A percentile compares a stretch with the other conserved stretches of the same genome.
Conservation (phyloP, 2,329 filamentous ascomycete genomes). For the Gyromitra esculenta region DNA sequence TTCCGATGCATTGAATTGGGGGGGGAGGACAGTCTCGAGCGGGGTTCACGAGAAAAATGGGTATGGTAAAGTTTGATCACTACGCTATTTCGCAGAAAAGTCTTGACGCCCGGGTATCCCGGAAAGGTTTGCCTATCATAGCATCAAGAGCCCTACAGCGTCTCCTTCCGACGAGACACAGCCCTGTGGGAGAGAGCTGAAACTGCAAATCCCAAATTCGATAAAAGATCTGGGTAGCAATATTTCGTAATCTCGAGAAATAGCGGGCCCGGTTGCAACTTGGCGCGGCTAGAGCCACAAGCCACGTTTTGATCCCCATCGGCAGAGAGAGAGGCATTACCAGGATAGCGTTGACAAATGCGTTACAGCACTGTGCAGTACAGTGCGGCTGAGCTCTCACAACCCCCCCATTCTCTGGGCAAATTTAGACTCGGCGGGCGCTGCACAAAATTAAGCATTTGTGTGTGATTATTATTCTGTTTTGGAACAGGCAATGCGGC, state of each 20-base stretch:
- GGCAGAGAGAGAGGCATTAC: not conserved
- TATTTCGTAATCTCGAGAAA: conserved; percentile 1
- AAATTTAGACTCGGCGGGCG: conserved; percentile 26
- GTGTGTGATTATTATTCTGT: conserved; percentile 7
- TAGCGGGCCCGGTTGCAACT: not conserved
- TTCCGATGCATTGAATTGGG: not conserved
- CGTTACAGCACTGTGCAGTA: not conserved
- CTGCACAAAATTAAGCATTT: conserved; percentile 19
- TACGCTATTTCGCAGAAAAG: not conserved
- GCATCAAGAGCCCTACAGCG: not conserved
- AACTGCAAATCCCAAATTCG: conserved; percentile 21
- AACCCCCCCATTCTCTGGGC: not conserved
- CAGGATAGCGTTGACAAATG: conserved; percentile 10
- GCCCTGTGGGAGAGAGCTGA: conserved; percentile 14
- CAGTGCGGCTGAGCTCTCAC: conserved; percentile 10
- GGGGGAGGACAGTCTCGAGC: not conserved
- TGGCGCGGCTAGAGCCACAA: not conserved
- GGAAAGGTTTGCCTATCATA: conserved; percentile 7
- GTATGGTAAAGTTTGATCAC: not conserved
- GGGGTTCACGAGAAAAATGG: not conserved
- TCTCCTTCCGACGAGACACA: conserved; percentile 8
- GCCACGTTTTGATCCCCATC: not conserved
- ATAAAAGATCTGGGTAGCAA: not conserved
- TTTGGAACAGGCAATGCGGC: conserved; percentile 7
- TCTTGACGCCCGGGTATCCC: not conserved